Base-by-base conservation (phyloP, 768 basidiomycete species). In the Boletales sp. region DNA sequence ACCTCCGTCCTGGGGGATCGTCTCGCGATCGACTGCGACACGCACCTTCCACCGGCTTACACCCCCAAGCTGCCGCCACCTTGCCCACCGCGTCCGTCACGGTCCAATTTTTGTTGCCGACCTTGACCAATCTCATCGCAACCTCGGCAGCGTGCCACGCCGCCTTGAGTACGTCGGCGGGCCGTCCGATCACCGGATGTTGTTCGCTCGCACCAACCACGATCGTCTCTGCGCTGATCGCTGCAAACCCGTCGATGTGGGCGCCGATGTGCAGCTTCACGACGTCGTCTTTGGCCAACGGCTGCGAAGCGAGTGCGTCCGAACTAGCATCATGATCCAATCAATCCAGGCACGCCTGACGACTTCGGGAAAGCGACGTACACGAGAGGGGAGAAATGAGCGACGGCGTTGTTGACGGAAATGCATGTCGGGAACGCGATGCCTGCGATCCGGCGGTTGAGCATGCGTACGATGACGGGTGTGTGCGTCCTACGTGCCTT, bases 181-280 rank as follows among this genome's bases (percentile, higher is more conserved):
- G 84, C 54, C 86, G 74, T 41, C 90, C 96, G 4, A 88, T 92
- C 18, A 86, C 87, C 18, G 91, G 92, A 50, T 78, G 75, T 48
- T 81, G 73, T 19, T 77, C 71, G 48, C 82, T 83, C 34, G 91
- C 86, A 36, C 93, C 90, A 31, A 97, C 81, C 52, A 96, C 82
- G 61, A 98, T 70, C 46, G 95, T 97, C 71, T 99, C 96, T 32
- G 92, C 96, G 64, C 82, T 83, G 68, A 96, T 84, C 47, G 92
- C 84, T 17, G 94, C 94, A 70, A 90, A 97, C 49, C 96, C 96
- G 67, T 98, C 95, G 70, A 99, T 93, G 65, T 99, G 96, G 17
- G 94, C 94, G 41, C 96, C 96, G 53, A 98, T 78, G 69, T 94
- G 91, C 56, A 99, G 73, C 74, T 97, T 98, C 58, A 98, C 95